A percentile compares a stretch with the other conserved stretches of the same genome.
Conservation (phyloP, 208 protist genomes). For the Porcisia deanei region DNA sequence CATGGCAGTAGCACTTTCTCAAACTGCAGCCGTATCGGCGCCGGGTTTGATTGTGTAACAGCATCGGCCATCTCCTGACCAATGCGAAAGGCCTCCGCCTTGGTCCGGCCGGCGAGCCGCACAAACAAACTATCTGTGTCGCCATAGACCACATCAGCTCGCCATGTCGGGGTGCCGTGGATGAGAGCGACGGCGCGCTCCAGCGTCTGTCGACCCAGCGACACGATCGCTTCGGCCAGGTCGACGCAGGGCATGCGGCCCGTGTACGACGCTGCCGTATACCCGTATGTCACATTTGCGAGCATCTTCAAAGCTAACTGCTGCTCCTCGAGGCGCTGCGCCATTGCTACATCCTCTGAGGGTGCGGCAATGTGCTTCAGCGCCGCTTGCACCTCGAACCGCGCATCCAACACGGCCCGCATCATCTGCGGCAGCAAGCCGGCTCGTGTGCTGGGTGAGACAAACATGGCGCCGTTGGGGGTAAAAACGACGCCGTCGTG, state of each 20-base stretch:
- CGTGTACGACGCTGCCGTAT: constrained; percentile 98
- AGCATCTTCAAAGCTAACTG: constrained; percentile 99
- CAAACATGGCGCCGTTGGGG: constrained; percentile 83
- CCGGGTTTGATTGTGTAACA: constrained; percentile 93
- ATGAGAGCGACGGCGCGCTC: constrained; percentile 96
- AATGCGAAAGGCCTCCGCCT: constrained; percentile 66
- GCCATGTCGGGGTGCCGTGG: constrained; percentile 93
- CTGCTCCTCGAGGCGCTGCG: constrained; percentile 92
- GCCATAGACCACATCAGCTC: constrained; percentile 98
- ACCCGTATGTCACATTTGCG: constrained; percentile 99
- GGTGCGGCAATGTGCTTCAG: constrained; percentile 63
- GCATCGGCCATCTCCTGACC: constrained; percentile 80
- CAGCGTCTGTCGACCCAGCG: constrained; percentile 99
- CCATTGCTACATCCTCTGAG: constrained; percentile 44
- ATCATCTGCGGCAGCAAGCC: constrained; percentile 84
- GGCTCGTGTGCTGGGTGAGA: constrained; percentile 44
- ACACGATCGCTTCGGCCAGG: constrained; percentile 94
- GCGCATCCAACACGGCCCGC: constrained; percentile 69
- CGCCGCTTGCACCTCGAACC: constrained; percentile 85
- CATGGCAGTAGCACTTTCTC: constrained; percentile 99
- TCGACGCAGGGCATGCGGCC: constrained; percentile 99
- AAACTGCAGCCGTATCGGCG: constrained; percentile 99
- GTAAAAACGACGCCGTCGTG: constrained; percentile 51
- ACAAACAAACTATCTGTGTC: constrained; percentile 99
- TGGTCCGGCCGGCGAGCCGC: constrained; percentile 52